phyloP scores from a whole-genome alignment of 2,329 filamentous ascomycete species.

The Graphiopsis chlorocephala region DNA sequence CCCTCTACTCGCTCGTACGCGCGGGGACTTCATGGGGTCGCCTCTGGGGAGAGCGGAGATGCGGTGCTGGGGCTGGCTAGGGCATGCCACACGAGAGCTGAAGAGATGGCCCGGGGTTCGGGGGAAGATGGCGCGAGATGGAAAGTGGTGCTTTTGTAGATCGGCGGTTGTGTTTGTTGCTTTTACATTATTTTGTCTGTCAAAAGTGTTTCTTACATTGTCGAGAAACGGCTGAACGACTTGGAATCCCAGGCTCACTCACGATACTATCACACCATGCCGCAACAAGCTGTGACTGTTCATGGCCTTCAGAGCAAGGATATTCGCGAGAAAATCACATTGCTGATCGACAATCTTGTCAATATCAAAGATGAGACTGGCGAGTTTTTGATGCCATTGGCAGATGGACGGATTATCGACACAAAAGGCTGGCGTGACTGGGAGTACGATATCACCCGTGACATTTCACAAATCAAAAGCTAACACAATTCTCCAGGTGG shows the following conservation, averaged over 20 bases:
- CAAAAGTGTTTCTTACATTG: not conserved
- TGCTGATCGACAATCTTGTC: slow-evolving; percentile 70
- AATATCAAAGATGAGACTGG: slow-evolving; percentile 75
- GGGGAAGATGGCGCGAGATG: slow-evolving; percentile 5
- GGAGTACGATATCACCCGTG: slow-evolving; percentile 68
- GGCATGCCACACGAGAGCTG: not conserved
- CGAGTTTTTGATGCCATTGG: slow-evolving; percentile 67
- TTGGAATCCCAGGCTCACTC: not conserved
- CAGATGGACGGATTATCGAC: slow-evolving; percentile 73
- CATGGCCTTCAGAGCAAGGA: slow-evolving; percentile 42
- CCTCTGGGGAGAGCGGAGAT: slow-evolving; percentile 3
- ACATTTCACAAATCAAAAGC: not conserved
- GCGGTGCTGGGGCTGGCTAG: not conserved
- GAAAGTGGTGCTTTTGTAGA: not conserved
- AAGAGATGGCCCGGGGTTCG: slow-evolving; percentile 10
- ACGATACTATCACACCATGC: slow-evolving; percentile 35
- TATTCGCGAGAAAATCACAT: slow-evolving; percentile 57
- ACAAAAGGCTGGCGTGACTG: slow-evolving; percentile 60
- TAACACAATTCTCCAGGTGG: slow-evolving; percentile 37
- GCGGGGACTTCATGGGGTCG: slow-evolving; percentile 11
- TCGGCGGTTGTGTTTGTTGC: not conserved
- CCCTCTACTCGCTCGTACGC: not conserved
- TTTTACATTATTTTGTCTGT: not conserved
- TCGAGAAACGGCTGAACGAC: not conserved
- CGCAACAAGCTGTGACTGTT: slow-evolving; percentile 30